Conservation (phyloP, 768 basidiomycete species). For the Suillus placidus region DNA sequence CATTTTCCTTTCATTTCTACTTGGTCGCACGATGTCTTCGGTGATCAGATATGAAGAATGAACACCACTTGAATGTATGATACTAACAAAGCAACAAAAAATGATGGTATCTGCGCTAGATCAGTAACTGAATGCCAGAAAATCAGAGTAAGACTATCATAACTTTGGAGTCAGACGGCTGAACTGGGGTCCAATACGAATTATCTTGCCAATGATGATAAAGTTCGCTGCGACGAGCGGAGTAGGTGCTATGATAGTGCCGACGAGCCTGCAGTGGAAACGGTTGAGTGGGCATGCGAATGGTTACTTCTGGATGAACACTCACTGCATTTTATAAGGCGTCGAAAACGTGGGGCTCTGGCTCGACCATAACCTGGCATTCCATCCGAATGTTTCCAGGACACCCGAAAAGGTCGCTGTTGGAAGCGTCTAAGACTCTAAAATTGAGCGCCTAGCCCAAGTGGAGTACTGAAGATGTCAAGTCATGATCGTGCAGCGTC, state of each 20-base stretch:
- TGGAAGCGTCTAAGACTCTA: conserved; percentile 54
- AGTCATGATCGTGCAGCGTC: background rate
- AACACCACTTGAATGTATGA: background rate
- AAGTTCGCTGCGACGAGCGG: conserved; percentile 61
- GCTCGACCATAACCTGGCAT: conserved; percentile 55
- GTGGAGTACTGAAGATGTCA: conserved; percentile 44
- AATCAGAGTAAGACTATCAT: conserved; percentile 22
- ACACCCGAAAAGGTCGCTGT: conserved; percentile 51
- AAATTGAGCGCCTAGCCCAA: conserved; percentile 44
- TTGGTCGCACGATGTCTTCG: too few relatives aligned
- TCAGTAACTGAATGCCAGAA: background rate
- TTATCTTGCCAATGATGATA: conserved; percentile 52
- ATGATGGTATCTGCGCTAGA: conserved; percentile 15
- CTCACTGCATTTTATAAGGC: conserved; percentile 50
- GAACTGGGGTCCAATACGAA: conserved; percentile 49
- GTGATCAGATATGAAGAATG: background rate
- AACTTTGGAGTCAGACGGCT: conserved; percentile 45
- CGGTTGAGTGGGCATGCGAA: background rate
- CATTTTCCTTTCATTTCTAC: too few relatives aligned
- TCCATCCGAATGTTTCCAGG: conserved; percentile 59
- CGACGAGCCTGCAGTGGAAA: conserved; percentile 28
- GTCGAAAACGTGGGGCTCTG: conserved; percentile 17
- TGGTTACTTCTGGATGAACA: background rate
- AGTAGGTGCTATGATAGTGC: conserved; percentile 56
- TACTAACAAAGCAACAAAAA: conserved; percentile 18